Evolutionary conservation across 1,139 yeast genomes (phyloP).

Genomic region (Debaryomyces udenii): DNA sequence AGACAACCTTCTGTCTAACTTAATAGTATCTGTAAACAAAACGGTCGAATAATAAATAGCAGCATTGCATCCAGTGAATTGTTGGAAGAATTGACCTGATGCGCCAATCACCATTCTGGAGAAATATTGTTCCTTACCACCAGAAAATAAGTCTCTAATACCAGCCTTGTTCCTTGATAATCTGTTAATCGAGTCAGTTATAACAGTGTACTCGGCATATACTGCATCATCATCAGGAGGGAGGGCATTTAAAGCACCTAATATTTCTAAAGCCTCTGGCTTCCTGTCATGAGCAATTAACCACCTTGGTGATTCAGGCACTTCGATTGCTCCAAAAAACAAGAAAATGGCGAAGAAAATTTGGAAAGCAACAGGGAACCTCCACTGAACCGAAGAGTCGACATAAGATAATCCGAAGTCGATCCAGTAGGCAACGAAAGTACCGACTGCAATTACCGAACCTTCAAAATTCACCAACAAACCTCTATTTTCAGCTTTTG

Average conservation of each 20-base stretch:
- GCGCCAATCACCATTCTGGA: constrained; percentile 61
- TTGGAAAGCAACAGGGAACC: constrained; percentile 31
- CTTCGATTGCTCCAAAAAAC: constrained; percentile 20
- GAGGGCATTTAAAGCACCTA: constrained; percentile 40
- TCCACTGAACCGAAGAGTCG: constrained; percentile 34
- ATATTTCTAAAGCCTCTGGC: constrained; percentile 47
- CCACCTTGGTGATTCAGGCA: constrained; percentile 33
- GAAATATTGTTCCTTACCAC: constrained; percentile 58
- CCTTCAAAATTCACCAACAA: constrained; percentile 69
- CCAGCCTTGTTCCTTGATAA: constrained; percentile 40
- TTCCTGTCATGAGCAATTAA: constrained; percentile 53
- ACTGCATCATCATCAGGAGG: constrained; percentile 46
- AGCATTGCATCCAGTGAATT: constrained; percentile 63
- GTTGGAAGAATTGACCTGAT: constrained; percentile 52
- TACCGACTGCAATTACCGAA: constrained; percentile 58
- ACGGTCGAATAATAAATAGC: constrained; percentile 67
- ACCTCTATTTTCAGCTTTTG: constrained; percentile 41
- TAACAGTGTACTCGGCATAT: constrained; percentile 40
- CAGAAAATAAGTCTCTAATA: constrained; percentile 52
- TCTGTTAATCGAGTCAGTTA: constrained; percentile 44
- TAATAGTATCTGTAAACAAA: constrained; percentile 55
- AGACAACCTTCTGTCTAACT: constrained; percentile 50
- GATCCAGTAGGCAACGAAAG: constrained; percentile 30
- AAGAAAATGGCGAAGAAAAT: constrained; percentile 23
- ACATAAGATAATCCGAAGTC: constrained; percentile 70